phyloP scores from a whole-genome alignment of 805 yeast genomes.

The Starmerella apis region DNA sequence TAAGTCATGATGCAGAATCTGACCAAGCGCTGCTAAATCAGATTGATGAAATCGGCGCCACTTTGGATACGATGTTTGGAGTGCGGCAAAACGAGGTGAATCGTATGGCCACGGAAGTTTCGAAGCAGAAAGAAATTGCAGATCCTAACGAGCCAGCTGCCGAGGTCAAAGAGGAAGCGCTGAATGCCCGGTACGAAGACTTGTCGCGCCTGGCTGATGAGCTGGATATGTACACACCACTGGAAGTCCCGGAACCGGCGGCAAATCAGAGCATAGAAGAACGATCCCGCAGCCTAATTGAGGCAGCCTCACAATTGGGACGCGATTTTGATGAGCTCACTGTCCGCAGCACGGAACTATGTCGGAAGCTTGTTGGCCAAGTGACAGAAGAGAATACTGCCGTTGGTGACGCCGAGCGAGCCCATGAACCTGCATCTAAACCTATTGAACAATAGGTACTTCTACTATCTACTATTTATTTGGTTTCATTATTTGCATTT shows the following conservation, averaged over 20 bases:
- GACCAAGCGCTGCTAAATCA: conserved; percentile 11
- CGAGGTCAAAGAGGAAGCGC: conserved; percentile 9
- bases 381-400: conserved; percentile 13
- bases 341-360: conserved; percentile 18
- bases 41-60: conserved; percentile 15
- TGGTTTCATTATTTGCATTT: neutral
- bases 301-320: conserved; percentile 15
- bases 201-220: conserved; percentile 12
- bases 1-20: conserved; percentile 4
- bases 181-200: conserved; percentile 12
- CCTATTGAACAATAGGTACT: too few relatives aligned
- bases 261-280: conserved; percentile 2
- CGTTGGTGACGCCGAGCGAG: neutral
- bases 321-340: conserved; percentile 23
- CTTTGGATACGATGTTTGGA: conserved; percentile 14
- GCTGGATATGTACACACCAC: conserved; percentile 11
- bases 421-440: neutral
- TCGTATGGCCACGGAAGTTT: conserved; percentile 15
- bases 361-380: conserved; percentile 16
- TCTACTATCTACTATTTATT: too few relatives aligned
- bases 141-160: neutral
- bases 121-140: neutral
- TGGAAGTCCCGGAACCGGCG: conserved; percentile 11
- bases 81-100: conserved; percentile 14
- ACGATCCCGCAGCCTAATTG: conserved; percentile 7